Percentiles rank a stretch among this genome's conserved stretches.
Conservation (phyloP, 805 yeast genomes). For the Saccharomycopsis javanensis region DNA sequence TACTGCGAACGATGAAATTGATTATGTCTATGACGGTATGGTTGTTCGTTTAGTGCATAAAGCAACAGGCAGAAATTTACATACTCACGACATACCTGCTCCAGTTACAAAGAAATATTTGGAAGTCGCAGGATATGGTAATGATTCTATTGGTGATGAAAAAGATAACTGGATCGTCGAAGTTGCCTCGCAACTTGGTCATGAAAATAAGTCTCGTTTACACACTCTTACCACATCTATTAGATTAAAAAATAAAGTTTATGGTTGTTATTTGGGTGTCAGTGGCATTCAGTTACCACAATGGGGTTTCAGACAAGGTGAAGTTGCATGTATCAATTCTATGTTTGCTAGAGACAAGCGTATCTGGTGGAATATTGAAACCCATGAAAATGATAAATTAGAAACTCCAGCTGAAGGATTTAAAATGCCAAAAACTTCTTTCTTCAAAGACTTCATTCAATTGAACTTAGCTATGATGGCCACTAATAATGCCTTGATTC, state of each 20-base stretch:
- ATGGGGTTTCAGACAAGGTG: constrained; percentile 99
- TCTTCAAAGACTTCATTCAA: constrained; percentile 66
- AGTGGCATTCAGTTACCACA: constrained; percentile 76
- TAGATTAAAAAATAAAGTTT: constrained; percentile 54
- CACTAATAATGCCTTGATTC: constrained; percentile 71
- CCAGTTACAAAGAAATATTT: constrained; percentile 45
- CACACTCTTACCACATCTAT: constrained; percentile 82
- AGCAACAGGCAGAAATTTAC: constrained; percentile 54
- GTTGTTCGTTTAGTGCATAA: constrained; percentile 53
- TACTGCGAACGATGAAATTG: constrained; percentile 21
- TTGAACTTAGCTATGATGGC: constrained; percentile 83
- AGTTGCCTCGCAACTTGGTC: constrained; percentile 47
- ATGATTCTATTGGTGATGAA: constrained; percentile 50
- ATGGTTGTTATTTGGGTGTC: constrained; percentile 81
- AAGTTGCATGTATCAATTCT: constrained; percentile 67
- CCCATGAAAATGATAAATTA: constrained; percentile 49
- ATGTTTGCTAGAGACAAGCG: constrained; percentile 69
- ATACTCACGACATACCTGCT: constrained; percentile 58
- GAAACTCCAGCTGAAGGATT: constrained; percentile 53
- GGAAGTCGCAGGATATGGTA: constrained; percentile 72
- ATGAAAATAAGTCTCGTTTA: constrained; percentile 42
- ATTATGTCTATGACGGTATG: constrained; percentile 46
- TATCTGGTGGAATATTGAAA: constrained; percentile 84
- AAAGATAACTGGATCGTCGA: constrained; percentile 76
- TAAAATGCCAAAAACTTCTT: constrained; percentile 63